phyloP scores from a whole-genome alignment of 164 flowering plant genomes.

The Tinospora cordifolia region DNA sequence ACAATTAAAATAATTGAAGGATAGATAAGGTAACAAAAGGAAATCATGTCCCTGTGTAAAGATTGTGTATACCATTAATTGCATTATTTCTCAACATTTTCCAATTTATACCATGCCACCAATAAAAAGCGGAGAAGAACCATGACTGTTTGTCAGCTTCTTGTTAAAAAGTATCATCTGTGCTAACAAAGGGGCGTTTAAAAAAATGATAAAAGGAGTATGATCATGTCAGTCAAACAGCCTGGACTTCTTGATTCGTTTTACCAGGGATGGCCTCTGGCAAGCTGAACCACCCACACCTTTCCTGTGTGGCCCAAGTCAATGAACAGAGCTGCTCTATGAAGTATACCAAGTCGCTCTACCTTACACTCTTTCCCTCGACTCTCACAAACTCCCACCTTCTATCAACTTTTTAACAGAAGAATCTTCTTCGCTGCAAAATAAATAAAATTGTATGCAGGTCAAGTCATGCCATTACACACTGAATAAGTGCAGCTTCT shows the following conservation, averaged over 20 bases:
- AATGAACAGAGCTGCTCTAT: background rate
- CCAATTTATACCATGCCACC: background rate
- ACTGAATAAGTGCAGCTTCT: no score
- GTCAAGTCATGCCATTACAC: background rate
- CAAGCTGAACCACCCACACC: background rate
- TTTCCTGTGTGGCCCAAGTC: background rate
- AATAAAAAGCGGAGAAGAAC: background rate
- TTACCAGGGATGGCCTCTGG: background rate
- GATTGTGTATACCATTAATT: background rate
- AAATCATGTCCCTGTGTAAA: background rate
- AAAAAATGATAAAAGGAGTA: background rate
- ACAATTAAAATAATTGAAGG: no score
- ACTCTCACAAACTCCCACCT: background rate
- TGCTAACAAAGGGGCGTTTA: background rate
- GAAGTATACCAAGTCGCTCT: background rate
- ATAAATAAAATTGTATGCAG: background rate
- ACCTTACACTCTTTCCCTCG: background rate
- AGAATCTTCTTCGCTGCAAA: conserved; percentile 13
- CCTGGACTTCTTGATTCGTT: background rate
- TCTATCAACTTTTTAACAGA: conserved; percentile 10
- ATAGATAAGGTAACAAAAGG: background rate
- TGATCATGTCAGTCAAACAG: no score
- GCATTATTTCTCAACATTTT: conserved; percentile 5
- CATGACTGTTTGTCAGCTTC: background rate
- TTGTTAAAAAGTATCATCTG: background rate